These are phyloP conservation scores for Globisporangium splendens DNA, from an alignment of 352 stramenopile genomes.

Conservation along the genomic window DNA sequence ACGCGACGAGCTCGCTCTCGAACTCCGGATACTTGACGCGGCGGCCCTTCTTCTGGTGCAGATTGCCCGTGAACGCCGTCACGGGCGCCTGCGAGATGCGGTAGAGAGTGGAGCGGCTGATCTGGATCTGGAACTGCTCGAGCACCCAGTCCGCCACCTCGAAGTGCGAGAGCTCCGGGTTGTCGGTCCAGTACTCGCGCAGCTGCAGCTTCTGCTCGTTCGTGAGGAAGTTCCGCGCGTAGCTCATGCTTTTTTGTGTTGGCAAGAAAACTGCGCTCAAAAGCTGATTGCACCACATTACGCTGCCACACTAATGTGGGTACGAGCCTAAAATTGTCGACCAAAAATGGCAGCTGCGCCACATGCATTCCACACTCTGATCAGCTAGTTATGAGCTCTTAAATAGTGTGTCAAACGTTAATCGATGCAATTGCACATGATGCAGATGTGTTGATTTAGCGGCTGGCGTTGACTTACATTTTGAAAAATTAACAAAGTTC, in stretches of 20 bases:
- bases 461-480: slow-evolving; percentile 5
- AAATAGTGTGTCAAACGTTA: too few relatives aligned
- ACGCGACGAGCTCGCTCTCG: slow-evolving; percentile 31
- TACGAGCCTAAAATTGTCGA: too few relatives aligned
- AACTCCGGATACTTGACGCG: slow-evolving; percentile 44
- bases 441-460: slow-evolving; percentile 5
- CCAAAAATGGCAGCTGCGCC: too few relatives aligned
- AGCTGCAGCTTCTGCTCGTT: slow-evolving; percentile 41
- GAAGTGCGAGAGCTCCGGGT: slow-evolving; percentile 26
- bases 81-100: slow-evolving; percentile 32
- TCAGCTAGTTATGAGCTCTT: too few relatives aligned
- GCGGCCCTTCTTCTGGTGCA: slow-evolving; percentile 29
- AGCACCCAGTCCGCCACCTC: slow-evolving; percentile 31
- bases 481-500: not conserved
- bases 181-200: slow-evolving; percentile 27
- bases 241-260: not conserved
- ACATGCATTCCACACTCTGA: too few relatives aligned
- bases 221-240: slow-evolving; percentile 20
- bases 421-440: too few relatives aligned
- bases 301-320: too few relatives aligned
- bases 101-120: slow-evolving; percentile 46
- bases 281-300: too few relatives aligned
- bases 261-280: too few relatives aligned
- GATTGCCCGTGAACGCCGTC: slow-evolving; percentile 22
- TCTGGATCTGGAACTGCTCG: slow-evolving; percentile 24